Conservation (phyloP, 169 alveolate genomes). For the Theileria parva region DNA sequence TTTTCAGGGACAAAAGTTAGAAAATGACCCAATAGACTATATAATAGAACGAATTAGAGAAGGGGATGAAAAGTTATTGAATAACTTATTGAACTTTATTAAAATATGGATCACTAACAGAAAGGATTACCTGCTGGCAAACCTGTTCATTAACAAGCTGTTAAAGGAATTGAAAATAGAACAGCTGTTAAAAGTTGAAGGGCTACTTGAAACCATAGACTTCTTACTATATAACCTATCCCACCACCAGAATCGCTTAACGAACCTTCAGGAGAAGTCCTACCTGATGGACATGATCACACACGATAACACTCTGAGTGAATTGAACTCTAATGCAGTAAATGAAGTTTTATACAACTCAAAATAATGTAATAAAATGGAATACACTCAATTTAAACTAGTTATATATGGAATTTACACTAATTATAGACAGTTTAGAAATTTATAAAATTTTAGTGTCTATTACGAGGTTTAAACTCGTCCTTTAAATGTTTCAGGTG, state of each 20-base stretch:
- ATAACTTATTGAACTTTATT: constrained; percentile 42
- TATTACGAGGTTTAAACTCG: constrained; percentile 51
- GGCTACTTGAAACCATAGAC: constrained; percentile 49
- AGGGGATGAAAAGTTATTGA: background rate
- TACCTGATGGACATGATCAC: constrained; percentile 56
- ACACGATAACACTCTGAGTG: constrained; percentile 20
- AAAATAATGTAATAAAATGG: background rate
- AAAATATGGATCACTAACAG: constrained; percentile 57
- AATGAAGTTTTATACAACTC: constrained; percentile 41
- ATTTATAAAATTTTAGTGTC: background rate
- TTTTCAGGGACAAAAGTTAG: constrained; percentile 26
- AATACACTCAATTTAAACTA: background rate
- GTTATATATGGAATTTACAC: background rate
- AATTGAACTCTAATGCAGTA: background rate
- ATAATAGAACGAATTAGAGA: background rate
- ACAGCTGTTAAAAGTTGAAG: constrained; percentile 63
- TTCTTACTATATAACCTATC: constrained; percentile 53
- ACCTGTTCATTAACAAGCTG: constrained; percentile 43
- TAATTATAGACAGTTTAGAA: background rate
- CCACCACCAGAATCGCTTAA: constrained; percentile 49
- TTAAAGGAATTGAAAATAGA: constrained; percentile 28
- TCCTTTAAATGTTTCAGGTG: constrained; percentile 47
- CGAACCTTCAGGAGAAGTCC: constrained; percentile 56
- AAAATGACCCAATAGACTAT: constrained; percentile 34
- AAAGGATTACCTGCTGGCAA: constrained; percentile 49